Evolutionary conservation across 352 stramenopile species (phyloP), one percentile per base, ranked within the genome.

Genomic region (Pythium guiyangense): DNA sequence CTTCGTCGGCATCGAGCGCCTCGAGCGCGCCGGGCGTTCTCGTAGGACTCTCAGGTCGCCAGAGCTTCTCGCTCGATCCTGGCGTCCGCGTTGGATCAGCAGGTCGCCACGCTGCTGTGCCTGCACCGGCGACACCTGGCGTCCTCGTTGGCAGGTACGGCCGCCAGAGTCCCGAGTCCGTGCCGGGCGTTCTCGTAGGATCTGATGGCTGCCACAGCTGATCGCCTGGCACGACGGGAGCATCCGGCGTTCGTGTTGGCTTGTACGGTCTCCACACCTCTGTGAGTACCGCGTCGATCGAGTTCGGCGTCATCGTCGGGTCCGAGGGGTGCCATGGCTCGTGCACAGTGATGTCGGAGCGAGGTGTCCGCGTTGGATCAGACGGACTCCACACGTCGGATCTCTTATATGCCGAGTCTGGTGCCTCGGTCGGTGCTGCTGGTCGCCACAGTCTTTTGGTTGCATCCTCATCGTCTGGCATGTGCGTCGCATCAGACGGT

Each of bases 41-140:
- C 6, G 46, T 51, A 4, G 46, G 46, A 17, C 35, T 11, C 4
- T 22, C 20, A 17, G 46, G 46, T 18, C 46, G 46, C 46, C 44
- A 49, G 44, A 49, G 44, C 22, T 18, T 49, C 44, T 49, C 44
- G 10, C 14, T 49, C 44, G 44, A 49, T 11, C 44, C 44, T 34
- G 44, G 44, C 9, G 29, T 49, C 11, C 22, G 29, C 29, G 29
- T 34, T 34, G 29, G 29, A 34, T 34, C 29, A 34, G 29, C 29
- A 34, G 29, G 29, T 3, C 29, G 29, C 29, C 29, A 34, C 29
- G 29, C 29, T 34, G 29, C 29, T 34, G 29, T 34, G 8, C 29
- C 29, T 8, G 29, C 29, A 8, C 29, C 29, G 29, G 29, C 29
- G 8, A 34, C 29, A 34, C 29, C 29, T 34, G 29, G 29, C 8